Percentiles rank a stretch among this genome's conserved stretches.
Evolutionary conservation across 306 rosid genomes (phyloP).

Genomic region (Trifolium dubium): DNA sequence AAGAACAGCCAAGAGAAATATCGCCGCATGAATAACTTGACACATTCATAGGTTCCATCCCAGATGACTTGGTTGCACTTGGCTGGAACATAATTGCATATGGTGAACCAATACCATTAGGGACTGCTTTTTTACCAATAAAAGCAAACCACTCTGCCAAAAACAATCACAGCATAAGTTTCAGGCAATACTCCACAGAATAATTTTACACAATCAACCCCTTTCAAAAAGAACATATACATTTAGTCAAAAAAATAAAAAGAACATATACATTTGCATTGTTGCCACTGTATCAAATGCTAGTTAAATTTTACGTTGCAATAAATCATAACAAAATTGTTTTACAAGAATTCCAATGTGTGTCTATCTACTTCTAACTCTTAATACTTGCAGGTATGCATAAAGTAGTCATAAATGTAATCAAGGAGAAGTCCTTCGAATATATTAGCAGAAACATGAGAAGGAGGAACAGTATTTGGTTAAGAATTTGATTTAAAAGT

Average conservation of each 20-base stretch:
- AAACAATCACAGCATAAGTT: constrained; percentile 44
- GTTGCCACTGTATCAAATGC: constrained; percentile 1
- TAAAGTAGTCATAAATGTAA: constrained; percentile 19
- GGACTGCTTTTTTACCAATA: constrained; percentile 77
- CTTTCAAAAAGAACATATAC: constrained; percentile 17
- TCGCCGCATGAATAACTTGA: constrained; percentile 92
- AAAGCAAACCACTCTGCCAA: constrained; percentile 92
- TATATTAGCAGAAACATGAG: constrained; percentile 26
- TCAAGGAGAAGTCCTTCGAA: constrained; percentile 29
- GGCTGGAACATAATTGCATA: constrained; percentile 71
- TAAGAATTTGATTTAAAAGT: constrained; percentile 45
- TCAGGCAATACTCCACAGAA: constrained; percentile 31
- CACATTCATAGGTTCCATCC: constrained; percentile 91
- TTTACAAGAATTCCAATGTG: constrained; percentile 13
- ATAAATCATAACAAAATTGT: constrained; percentile 15
- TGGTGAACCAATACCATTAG: constrained; percentile 73
- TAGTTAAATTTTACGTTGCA: constrained; percentile 28
- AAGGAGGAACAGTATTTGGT: constrained; percentile 33
- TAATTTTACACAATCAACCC: constrained; percentile 34
- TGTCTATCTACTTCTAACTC: constrained; percentile 24
- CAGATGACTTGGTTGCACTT: constrained; percentile 59
- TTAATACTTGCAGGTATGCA: constrained; percentile 14
- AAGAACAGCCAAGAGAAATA: constrained; percentile 91
- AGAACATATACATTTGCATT: constrained; percentile 9
- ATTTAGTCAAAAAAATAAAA: too few species aligned